phyloP scores from a whole-genome alignment of 306 rosid species.

The Prunus kanzakura region DNA sequence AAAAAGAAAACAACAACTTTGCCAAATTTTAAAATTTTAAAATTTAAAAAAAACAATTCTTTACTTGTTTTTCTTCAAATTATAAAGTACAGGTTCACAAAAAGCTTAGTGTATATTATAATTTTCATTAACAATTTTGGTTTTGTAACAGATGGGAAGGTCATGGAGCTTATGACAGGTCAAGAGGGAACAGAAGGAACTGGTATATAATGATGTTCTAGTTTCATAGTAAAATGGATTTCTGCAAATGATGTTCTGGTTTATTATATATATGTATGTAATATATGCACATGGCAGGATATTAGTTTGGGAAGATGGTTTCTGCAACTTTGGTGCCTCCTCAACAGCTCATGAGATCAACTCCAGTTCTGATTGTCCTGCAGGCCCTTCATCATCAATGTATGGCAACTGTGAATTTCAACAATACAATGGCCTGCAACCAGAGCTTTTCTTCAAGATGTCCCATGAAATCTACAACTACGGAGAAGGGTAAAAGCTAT shows the following conservation, averaged over 20 bases:
- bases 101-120: neutral
- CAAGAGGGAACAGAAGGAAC: constrained; percentile 98
- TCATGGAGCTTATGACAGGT: constrained; percentile 89
- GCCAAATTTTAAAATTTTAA: neutral
- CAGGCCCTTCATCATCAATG: constrained; percentile 43
- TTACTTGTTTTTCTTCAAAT: neutral
- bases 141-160: constrained; percentile 80
- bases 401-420: constrained; percentile 66
- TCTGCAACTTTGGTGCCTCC: constrained; percentile 86
- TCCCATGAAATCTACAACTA: constrained; percentile 99
- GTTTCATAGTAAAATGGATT: too few relatives aligned
- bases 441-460: constrained; percentile 99
- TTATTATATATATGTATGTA: neutral
- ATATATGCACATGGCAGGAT: constrained; percentile 48
- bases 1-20: neutral
- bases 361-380: constrained; percentile 39
- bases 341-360: constrained; percentile 47
- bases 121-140: neutral
- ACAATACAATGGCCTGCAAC: constrained; percentile 76
- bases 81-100: neutral
- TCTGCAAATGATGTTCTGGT: too few relatives aligned
- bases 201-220: constrained; percentile 43
- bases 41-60: neutral
- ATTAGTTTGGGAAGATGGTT: constrained; percentile 99
- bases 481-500: constrained; percentile 77